Evolutionary conservation across 2,329 filamentous ascomycete species (phyloP), one percentile per base, ranked within the genome.

Genomic region (Cadophora luteo-olivacea): DNA sequence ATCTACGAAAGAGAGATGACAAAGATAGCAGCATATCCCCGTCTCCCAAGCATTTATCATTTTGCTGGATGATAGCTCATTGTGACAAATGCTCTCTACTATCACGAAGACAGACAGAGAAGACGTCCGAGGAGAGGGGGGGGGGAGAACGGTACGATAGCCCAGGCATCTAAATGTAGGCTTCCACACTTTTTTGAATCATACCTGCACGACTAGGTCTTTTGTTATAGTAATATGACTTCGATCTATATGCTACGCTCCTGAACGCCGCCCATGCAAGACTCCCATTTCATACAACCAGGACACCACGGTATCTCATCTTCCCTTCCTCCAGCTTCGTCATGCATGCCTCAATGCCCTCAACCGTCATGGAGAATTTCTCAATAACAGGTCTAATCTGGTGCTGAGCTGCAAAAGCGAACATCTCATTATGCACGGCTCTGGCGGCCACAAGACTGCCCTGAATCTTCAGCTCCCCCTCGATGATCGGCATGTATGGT

Each of bases 321-420:
- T 87, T 86, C 0, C 87, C 88, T 1, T 79, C 79, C 12, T 85
- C 83, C 79, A 90, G 82, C 68, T 88, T 87, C 29, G 87, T 75
- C 61, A 90, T 80, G 3, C 81, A 82, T 76, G 84, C 77, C 76
- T 88, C 89, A 24, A 78, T 76, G 7, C 77, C 77, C 11, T 84
- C 84, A 12, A 84, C 82, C 71, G 82, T 85, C 83, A 91, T 83
- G 0, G 84, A 82, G 57, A 86, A 82, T 75, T 82, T 78, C 76
- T 88, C 79, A 45, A 90, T 81, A 84, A 87, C 88, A 2, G 87
- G 83, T 79, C 84, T 83, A 61, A 91, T 81, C n/a, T 83, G 81
- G 78, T 89, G 86, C 49, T 86, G 82, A 0, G 82, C 87, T 3
- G 86, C 88, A 70, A 91, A 83, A 65, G 83, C 73, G 67, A 91